Evolutionary conservation across 352 stramenopile species (phyloP), one percentile per base, ranked within the genome.

Genomic region (Globisporangium emineosum): DNA sequence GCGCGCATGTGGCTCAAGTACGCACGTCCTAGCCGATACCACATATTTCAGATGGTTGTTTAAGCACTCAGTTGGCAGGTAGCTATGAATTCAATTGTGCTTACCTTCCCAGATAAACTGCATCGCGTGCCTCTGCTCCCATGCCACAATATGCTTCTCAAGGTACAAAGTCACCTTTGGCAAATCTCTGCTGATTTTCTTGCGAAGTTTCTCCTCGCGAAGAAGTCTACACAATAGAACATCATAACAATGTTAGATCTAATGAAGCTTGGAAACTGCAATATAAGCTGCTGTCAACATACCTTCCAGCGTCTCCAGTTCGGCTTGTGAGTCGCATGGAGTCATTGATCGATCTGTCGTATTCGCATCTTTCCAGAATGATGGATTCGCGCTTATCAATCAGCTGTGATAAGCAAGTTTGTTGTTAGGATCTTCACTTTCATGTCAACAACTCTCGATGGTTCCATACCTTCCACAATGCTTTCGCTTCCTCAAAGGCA

Each of bases 341-440:
- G 30, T 71, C 55, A 21, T 53, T 60, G 25, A 51, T 37, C 9
- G 64, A 65, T n/a, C 51, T 32, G 29, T 71, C 68, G 61, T 77
- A 85, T 66, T 81, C 65, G 30, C 55, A 35, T 2, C 76, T 66
- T 54, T 77, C 76, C 55, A 57, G 45, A 8, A 82, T 60, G 25
- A 85, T 85, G 23, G 70, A 64, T 64, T 85, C 76, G 27, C 76
- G 76, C 59, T 79, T 85, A 25, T 65, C 57, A 42, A 82, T 64
- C 49, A 78, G 72, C 76, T 83, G 27, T 19, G 47, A n/a, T n/a
- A 33, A 57, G 27, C 4, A 2, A 30, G 8, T 33, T 33, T 9
- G 23, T 43, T 57, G 51, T 57, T 7, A 57, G 19, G 40, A 15
- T 3, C 17, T 23, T 13, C 6, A 25, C 15, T 21, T 21, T 7